Evolutionary conservation across 164 flowering plant genomes (phyloP).

Genomic region (Vitis riparia): DNA sequence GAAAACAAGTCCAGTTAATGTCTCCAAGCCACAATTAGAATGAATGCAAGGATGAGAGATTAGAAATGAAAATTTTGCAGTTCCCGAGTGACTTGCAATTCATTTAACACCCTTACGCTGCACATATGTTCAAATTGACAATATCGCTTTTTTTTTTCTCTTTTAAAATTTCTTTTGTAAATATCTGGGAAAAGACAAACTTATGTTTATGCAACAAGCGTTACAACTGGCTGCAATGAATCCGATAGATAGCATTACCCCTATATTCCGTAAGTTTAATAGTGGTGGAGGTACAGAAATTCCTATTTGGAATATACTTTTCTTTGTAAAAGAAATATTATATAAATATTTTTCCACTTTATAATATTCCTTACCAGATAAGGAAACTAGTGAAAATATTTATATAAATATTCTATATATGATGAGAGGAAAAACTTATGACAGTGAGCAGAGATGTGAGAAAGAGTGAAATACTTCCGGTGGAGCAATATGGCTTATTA

Average conservation of each 20-base stretch:
- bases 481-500: too few relatives aligned
- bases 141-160: too few relatives aligned
- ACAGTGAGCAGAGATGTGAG: too few relatives aligned
- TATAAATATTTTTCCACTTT: too few relatives aligned
- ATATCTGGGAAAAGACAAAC: not conserved
- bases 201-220: conserved; percentile 28
- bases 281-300: too few relatives aligned
- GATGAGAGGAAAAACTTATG: too few relatives aligned
- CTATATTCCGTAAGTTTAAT: conserved; percentile 46
- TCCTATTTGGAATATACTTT: too few relatives aligned
- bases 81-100: conserved; percentile 70
- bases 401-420: too few relatives aligned
- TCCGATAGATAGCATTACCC: conserved; percentile 65
- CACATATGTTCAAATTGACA: not conserved
- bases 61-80: conserved; percentile 55
- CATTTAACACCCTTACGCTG: conserved; percentile 73
- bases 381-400: too few relatives aligned
- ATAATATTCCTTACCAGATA: too few relatives aligned
- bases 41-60: conserved; percentile 35
- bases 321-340: too few relatives aligned
- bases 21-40: conserved; percentile 30
- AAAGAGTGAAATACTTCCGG: too few relatives aligned
- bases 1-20: conserved; percentile 49
- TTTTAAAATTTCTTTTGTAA: not conserved
- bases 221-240: conserved; percentile 63